phyloP scores from a whole-genome alignment of 768 basidiomycete genomes.

The Phlebiopsis gigantea region DNA sequence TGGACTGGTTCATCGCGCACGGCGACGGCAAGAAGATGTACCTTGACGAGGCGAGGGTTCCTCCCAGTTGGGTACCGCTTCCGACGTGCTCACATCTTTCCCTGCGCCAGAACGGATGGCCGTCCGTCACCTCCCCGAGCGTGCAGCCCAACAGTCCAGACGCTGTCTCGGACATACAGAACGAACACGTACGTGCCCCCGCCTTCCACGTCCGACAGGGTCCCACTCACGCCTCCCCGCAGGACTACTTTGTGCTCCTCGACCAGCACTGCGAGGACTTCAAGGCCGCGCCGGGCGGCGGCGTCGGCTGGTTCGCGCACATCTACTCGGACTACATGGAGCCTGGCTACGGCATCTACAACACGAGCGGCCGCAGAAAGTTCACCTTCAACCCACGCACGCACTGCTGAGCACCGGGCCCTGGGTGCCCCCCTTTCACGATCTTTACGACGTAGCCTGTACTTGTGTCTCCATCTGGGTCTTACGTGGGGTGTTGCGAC shows the following conservation, averaged over 20 bases:
- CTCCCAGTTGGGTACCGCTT: neutral
- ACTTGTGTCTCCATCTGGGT: neutral
- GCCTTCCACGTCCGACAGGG: too few species aligned
- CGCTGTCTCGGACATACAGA: constrained; percentile 58
- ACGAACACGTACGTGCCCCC: constrained; percentile 52
- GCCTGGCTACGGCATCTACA: constrained; percentile 70
- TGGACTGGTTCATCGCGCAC: constrained; percentile 64
- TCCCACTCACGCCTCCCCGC: neutral
- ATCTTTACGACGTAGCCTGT: neutral
- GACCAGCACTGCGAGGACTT: constrained; percentile 60
- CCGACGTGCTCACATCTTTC: neutral
- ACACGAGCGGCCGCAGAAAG: constrained; percentile 42
- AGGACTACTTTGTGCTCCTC: constrained; percentile 61
- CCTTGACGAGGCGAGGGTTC: constrained; percentile 50
- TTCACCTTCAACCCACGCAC: constrained; percentile 63
- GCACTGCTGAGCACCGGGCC: constrained; percentile 37
- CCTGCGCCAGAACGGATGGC: constrained; percentile 67
- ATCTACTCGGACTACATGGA: constrained; percentile 64
- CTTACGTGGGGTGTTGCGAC: neutral
- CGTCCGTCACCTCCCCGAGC: constrained; percentile 52
- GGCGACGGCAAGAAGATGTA: constrained; percentile 71
- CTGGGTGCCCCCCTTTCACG: neutral
- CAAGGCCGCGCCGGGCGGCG: constrained; percentile 46
- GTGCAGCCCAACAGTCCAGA: constrained; percentile 61
- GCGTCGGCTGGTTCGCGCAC: constrained; percentile 74